Percentiles rank a stretch among this genome's conserved stretches.
Evolutionary conservation across 768 basidiomycete species (phyloP).

Genomic region (Antrodiella citrinella): DNA sequence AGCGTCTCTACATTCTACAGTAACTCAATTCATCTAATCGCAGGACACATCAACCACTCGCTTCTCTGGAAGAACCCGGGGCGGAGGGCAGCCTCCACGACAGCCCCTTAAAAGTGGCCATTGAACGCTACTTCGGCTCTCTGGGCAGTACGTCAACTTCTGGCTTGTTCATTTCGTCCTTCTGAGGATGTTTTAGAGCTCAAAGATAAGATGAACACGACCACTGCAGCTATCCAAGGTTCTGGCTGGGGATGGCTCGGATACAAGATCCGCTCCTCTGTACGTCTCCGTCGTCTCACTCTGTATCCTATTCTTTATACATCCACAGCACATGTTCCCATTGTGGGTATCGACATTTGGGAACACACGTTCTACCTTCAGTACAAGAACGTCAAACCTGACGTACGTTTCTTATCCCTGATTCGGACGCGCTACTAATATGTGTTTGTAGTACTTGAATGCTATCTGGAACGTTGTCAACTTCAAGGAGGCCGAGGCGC

Average conservation of each 20-base stretch:
- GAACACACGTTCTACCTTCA: conserved; percentile 56
- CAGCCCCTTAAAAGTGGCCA: conserved; percentile 67
- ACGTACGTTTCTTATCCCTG: conserved; percentile 52
- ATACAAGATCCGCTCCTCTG: conserved; percentile 78
- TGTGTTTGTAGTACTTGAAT: conserved; percentile 82
- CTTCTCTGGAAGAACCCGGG: conserved; percentile 96
- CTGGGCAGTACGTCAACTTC: conserved; percentile 46
- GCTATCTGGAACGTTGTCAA: conserved; percentile 97
- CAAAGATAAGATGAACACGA: conserved; percentile 80
- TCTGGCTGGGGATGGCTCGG: conserved; percentile 99
- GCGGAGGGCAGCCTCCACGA: conserved; percentile 58
- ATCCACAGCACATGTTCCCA: conserved; percentile 74
- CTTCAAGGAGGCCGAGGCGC: conserved; percentile 83
- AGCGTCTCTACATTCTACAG: too few relatives aligned
- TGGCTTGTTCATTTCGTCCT: neutral
- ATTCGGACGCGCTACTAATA: too few relatives aligned
- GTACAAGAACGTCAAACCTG: conserved; percentile 90
- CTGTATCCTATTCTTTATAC: neutral
- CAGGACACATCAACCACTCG: conserved; percentile 91
- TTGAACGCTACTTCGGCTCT: conserved; percentile 79
- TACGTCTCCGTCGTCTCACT: conserved; percentile 19
- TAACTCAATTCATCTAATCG: neutral
- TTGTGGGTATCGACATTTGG: conserved; percentile 98
- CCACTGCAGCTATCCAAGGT: conserved; percentile 89
- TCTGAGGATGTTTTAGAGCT: conserved; percentile 43